phyloP scores from a whole-genome alignment of 768 basidiomycete species.

The Boletus tylopilopsis region DNA sequence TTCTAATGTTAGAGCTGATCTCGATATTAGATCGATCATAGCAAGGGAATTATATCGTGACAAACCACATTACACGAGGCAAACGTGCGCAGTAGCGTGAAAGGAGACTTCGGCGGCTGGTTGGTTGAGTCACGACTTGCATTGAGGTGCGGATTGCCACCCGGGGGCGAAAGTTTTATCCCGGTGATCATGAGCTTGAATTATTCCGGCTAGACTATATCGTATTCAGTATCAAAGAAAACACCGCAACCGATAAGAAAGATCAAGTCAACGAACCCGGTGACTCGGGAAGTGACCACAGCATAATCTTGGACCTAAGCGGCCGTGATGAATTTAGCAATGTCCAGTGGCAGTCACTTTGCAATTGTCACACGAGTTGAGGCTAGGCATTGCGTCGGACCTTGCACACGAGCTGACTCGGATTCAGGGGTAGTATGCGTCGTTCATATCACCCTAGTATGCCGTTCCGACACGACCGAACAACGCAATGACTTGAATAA shows the following conservation, averaged over 20 bases:
- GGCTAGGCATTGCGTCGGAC: conserved; percentile 8
- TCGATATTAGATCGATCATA: conserved; percentile 5
- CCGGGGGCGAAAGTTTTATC: not conserved
- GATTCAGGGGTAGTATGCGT: conserved; percentile 3
- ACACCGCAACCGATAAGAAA: conserved; percentile 15
- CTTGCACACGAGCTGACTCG: conserved; percentile 5
- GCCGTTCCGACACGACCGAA: conserved; percentile 3
- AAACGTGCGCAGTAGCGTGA: conserved; percentile 1
- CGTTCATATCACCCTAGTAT: conserved; percentile 9
- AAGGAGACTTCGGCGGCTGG: conserved; percentile 1
- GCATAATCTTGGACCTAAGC: conserved; percentile 7
- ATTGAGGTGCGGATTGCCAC: not conserved
- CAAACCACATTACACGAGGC: conserved; percentile 10
- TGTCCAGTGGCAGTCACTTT: not conserved
- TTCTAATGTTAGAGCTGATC: conserved; percentile 3
- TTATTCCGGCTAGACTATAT: conserved; percentile 12
- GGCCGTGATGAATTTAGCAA: conserved; percentile 14
- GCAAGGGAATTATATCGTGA: not conserved
- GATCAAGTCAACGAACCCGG: conserved; percentile 12
- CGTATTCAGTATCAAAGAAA: not conserved
- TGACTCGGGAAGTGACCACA: conserved; percentile 19
- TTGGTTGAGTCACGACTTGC: not conserved
- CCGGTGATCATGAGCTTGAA: conserved; percentile 10
- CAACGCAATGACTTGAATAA: conserved; percentile 6
- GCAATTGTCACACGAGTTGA: not conserved